Evolutionary conservation across 441 rosid genomes (phyloP), one percentile per base, ranked within the genome.

Genomic region (Populus hybrid): DNA sequence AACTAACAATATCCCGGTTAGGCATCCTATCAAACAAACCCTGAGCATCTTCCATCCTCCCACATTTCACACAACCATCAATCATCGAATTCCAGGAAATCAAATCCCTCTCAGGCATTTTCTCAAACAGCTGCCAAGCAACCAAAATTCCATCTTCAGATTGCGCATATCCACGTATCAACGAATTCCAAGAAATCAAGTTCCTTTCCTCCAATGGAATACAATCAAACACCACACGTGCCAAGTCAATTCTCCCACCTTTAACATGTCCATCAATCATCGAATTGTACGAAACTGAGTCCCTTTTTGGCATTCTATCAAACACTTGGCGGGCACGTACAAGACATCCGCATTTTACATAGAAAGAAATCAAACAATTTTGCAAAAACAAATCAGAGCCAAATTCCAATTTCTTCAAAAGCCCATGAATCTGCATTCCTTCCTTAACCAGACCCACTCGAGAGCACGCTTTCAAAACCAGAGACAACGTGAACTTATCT

Each of bases 391-490:
- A 81, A 83, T 90, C 85, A 35, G 89, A 86, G 80, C 90, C 89
- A 68, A 87, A 38, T 74, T 80, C 85, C 57, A 83, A 8, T 76
- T 95, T 93, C 80, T 81, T 81, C 88, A 95, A 71, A 70, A 95
- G 75, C 68, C 97, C 98, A 84, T 93, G 98, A 84, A 93, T 73
- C 87, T 91, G 97, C 89, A 83, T 80, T 78, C 95, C 97, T 85
- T 73, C 92, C 21, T 64, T 81, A 12, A 86, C 54, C 77, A 79
- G 85, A 40, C 87, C 90, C 79, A 88, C 42, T 46, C 93, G 82
- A 9, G 97, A 88, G 75, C 97, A 95, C 9, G 98, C 95, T 83
- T 93, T 93, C 74, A 93, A 46, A 59, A 88, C 90, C 84, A 95
- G 84, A 24, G 97, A 95, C 26, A 90, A 7, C 1, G 98, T 86